Base-by-base conservation (phyloP, 1,284 basidiomycete genomes). In the Puccinia coronata region DNA sequence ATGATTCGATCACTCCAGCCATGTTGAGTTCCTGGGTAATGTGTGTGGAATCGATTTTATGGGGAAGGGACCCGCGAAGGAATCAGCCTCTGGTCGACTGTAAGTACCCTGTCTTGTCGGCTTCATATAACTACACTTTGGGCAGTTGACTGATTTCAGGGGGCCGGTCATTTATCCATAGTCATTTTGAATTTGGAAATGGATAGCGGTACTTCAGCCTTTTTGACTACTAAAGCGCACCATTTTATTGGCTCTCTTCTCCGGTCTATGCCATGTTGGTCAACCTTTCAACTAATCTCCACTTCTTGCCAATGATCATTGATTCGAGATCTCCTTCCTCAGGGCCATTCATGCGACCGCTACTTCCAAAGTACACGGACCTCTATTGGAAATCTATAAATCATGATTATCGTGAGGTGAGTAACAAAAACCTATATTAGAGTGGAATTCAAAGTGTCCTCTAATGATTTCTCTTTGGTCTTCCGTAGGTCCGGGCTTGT, bases 1-100 rank as follows among this genome's bases (percentile, higher is more conserved):
- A 93, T 84, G 87, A 89, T 3, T 92, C 80, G 18, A 85, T 86
- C 82, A 87, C 86, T n/a, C 87, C 86, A 6, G 88, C 88, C 82
- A 87, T 86, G 43, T 86, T 87, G 83, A 84, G 85, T 1, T 85
- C 85, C 14, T 87, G 87, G 86, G 86, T 86, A 78, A 86, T 86
- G 84, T 85, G 85, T 70, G 85, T 87, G 63, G 86, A 87, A 81
- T 86, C 83, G 31, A 70, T 84, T 23, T 55, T 83, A 18, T 72
- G 70, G 83, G 89, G 92, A 79, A 90, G 94, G 47, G 96, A 99
- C 87, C 95, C 95, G 53, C 92, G 95, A 41, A 90, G 96, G 28
- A 91, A 91, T 84, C 88, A 91, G 82, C 90, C 91, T 3, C 87
- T 99, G 39, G 88, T 97, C 49, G 89, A 93, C 83, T 97, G 83